Evolutionary conservation across 192 early-diverging fungal species (phyloP).

Genomic region (Backusella tuberculispora): DNA sequence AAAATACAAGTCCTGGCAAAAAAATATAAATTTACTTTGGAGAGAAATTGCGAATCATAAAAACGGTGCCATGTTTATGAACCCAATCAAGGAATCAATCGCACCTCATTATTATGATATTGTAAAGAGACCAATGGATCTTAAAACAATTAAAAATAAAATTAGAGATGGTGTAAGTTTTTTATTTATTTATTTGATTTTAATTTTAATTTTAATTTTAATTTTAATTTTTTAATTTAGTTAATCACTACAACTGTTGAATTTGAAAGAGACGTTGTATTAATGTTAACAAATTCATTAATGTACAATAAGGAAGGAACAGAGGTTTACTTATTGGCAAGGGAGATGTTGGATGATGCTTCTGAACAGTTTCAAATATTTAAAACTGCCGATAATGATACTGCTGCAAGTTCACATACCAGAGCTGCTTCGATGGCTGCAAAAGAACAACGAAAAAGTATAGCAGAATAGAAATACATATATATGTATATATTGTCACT

Average conservation of each 20-base stretch:
- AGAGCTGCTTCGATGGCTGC: constrained; percentile 23
- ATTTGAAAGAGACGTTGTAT: constrained; percentile 90
- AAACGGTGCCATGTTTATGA: constrained; percentile 81
- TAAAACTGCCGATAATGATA: constrained; percentile 45
- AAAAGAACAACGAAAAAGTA: constrained; percentile 21
- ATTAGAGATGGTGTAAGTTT: constrained; percentile 79
- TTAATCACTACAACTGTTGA: constrained; percentile 80
- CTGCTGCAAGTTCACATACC: constrained; percentile 27
- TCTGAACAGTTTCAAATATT: constrained; percentile 70
- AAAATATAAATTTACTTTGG: constrained; percentile 79
- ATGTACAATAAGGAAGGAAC: constrained; percentile 89
- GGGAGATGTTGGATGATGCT: constrained; percentile 78
- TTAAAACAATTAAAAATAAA: constrained; percentile 83
- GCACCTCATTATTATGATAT: constrained; percentile 77
- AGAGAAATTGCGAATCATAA: constrained; percentile 86
- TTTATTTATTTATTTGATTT: not conserved
- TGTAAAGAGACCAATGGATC: constrained; percentile 85
- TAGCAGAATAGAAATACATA: not conserved
- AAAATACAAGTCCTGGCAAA: constrained; percentile 76
- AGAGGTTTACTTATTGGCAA: constrained; percentile 84
- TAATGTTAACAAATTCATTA: constrained; percentile 87
- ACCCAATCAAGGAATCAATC: constrained; percentile 78
- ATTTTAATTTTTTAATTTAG: constrained; percentile 42
- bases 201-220: not conserved
- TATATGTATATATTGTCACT: no score